These are phyloP conservation scores for Mrakia hoshinonis DNA, from an alignment of 768 basidiomycete genomes.

Conservation along the genomic window DNA sequence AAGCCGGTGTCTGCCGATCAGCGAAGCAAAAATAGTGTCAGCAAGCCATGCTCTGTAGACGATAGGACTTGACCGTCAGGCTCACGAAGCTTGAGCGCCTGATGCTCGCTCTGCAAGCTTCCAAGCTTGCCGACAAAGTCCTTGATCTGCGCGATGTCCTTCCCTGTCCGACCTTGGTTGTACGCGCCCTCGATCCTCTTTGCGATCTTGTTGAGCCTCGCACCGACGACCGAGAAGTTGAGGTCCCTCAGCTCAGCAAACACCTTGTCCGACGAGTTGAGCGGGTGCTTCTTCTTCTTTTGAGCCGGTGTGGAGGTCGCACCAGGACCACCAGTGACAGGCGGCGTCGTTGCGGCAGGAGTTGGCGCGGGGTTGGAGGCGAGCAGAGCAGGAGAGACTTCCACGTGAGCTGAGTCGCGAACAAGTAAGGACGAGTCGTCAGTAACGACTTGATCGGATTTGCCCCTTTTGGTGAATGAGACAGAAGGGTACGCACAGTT, in stretches of 20 bases:
- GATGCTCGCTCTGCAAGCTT: slow-evolving; percentile 83
- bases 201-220: slow-evolving; percentile 68
- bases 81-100: slow-evolving; percentile 79
- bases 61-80: slow-evolving; percentile 15
- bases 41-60: background rate
- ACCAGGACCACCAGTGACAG: slow-evolving; percentile 37
- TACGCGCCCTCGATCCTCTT: slow-evolving; percentile 71
- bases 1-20: slow-evolving; percentile 68
- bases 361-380: slow-evolving; percentile 30
- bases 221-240: slow-evolving; percentile 85
- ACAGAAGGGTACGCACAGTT: slow-evolving; percentile 54
- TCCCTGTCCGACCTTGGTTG: slow-evolving; percentile 81
- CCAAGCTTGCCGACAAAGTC: slow-evolving; percentile 94
- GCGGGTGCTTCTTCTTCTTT: slow-evolving; percentile 79
- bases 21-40: background rate
- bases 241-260: slow-evolving; percentile 76
- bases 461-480: background rate
- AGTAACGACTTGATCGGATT: background rate
- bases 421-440: background rate
- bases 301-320: slow-evolving; percentile 47
- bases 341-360: slow-evolving; percentile 49
- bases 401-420: slow-evolving; percentile 45
- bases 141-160: slow-evolving; percentile 80
- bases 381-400: slow-evolving; percentile 38
- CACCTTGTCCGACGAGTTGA: slow-evolving; percentile 53